Percentiles rank a stretch among this genome's conserved stretches.
phyloP scores from a whole-genome alignment of 2,329 filamentous ascomycete genomes.

The Colletotrichum tanaceti region DNA sequence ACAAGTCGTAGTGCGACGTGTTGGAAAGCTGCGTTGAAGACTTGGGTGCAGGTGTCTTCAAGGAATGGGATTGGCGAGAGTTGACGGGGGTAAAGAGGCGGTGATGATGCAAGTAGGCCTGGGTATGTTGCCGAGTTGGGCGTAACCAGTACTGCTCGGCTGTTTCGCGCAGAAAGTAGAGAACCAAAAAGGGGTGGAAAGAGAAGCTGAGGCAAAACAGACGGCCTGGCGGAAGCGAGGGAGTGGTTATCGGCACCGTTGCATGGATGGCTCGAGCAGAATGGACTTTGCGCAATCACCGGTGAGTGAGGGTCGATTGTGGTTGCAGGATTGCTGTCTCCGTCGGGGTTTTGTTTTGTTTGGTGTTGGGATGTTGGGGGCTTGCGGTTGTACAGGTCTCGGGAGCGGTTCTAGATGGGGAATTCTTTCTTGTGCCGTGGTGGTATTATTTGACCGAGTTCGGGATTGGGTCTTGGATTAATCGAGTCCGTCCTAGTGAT shows the following conservation, averaged over 20 bases:
- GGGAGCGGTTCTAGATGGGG: constrained; percentile 36
- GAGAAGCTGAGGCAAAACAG: constrained; percentile 43
- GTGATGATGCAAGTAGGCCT: constrained; percentile 43
- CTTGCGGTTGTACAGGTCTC: constrained; percentile 41
- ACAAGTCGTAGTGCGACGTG: constrained; percentile 40
- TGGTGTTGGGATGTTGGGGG: constrained; percentile 26
- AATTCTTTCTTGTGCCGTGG: constrained; percentile 13
- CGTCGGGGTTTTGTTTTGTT: not conserved
- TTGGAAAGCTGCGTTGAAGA: constrained; percentile 31
- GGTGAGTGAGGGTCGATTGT: constrained; percentile 18
- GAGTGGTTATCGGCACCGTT: constrained; percentile 45
- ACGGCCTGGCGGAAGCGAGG: constrained; percentile 43
- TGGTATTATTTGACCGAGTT: constrained; percentile 35
- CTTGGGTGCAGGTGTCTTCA: constrained; percentile 24
- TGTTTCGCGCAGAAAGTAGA: constrained; percentile 48
- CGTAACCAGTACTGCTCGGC: constrained; percentile 51
- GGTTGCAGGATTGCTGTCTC: constrained; percentile 5
- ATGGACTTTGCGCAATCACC: constrained; percentile 29
- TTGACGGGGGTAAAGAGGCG: constrained; percentile 41
- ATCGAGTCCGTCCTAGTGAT: constrained; percentile 8
- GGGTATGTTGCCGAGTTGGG: constrained; percentile 49
- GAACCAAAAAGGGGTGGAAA: constrained; percentile 7
- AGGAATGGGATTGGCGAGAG: constrained; percentile 38
- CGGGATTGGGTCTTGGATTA: constrained; percentile 38
- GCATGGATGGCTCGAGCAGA: constrained; percentile 36